phyloP scores from a whole-genome alignment of 139 green algal species.

The Trebouxia sp. region DNA sequence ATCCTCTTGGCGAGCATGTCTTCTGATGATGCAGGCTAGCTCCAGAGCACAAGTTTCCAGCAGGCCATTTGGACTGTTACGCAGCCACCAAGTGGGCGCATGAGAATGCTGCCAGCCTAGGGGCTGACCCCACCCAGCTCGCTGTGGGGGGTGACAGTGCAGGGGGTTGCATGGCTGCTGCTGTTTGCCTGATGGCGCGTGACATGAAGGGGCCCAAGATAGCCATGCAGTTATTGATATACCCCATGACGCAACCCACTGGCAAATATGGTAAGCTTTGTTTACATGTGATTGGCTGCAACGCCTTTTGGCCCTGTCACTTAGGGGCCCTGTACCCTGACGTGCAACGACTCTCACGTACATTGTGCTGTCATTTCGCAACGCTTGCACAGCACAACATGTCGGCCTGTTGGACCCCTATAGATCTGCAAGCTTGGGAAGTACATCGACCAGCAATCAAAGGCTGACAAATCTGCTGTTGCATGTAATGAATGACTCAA shows the following conservation, averaged over 20 bases:
- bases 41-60: conserved; percentile 14
- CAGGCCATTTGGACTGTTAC: conserved; percentile 17
- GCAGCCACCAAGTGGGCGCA: conserved; percentile 1
- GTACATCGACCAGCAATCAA: too few species aligned
- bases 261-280: not conserved
- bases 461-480: too few species aligned
- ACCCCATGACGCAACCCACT: not conserved
- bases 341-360: not conserved
- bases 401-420: too few species aligned
- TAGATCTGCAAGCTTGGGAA: too few species aligned
- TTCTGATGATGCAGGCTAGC: not conserved
- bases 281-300: not conserved
- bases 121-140: not conserved
- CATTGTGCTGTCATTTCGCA: too few species aligned
- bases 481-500: too few species aligned
- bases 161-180: not conserved
- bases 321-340: not conserved
- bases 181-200: conserved; percentile 1
- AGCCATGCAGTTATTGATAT: not conserved
- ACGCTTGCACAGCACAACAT: too few species aligned
- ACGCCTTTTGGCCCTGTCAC: not conserved
- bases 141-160: conserved; percentile 16
- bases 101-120: not conserved
- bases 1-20: too few species aligned
- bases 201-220: conserved; percentile 17